Evolutionary conservation across 1,284 basidiomycete species (phyloP).

Genomic region (Ceratobasidium theobromae): DNA sequence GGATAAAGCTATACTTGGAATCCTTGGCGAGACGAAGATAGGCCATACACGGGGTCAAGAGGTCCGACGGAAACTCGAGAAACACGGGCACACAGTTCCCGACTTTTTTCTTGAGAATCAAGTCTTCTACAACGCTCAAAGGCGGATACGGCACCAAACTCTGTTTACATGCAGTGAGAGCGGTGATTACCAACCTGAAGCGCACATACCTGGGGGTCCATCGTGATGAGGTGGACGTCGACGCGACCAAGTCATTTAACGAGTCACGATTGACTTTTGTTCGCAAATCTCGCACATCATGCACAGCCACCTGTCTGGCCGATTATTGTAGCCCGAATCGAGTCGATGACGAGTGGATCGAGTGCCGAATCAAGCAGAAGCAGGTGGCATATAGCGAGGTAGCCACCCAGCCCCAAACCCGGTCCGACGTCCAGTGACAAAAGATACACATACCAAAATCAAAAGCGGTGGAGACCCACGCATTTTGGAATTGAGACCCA

Average conservation of each 20-base stretch:
- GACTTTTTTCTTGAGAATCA: conserved; percentile 72
- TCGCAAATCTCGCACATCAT: conserved; percentile 1
- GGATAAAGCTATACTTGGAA: conserved; percentile 87
- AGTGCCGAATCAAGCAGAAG: too few species aligned
- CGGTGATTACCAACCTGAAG: not conserved
- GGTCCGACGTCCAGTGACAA: too few species aligned
- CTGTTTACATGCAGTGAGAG: conserved; percentile 15
- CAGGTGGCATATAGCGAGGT: too few species aligned
- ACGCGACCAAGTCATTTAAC: conserved; percentile 12
- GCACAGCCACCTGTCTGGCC: conserved; percentile 31
- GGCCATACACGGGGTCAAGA: conserved; percentile 95
- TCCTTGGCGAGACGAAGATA: conserved; percentile 93
- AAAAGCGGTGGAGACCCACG: too few species aligned
- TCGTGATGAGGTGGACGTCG: not conserved
- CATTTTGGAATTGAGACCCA: too few species aligned
- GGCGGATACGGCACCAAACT: conserved; percentile 54
- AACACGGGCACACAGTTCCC: conserved; percentile 94
- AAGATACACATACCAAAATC: too few species aligned
- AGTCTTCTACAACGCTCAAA: conserved; percentile 66
- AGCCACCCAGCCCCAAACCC: too few species aligned
- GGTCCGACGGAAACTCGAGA: conserved; percentile 90
- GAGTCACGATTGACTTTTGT: conserved; percentile 29
- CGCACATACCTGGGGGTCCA: conserved; percentile 30
- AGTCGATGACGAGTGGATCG: too few species aligned
- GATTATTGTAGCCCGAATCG: too few species aligned